Evolutionary conservation across 352 stramenopile species (phyloP).

Genomic region (Phytophthora hybrid): DNA sequence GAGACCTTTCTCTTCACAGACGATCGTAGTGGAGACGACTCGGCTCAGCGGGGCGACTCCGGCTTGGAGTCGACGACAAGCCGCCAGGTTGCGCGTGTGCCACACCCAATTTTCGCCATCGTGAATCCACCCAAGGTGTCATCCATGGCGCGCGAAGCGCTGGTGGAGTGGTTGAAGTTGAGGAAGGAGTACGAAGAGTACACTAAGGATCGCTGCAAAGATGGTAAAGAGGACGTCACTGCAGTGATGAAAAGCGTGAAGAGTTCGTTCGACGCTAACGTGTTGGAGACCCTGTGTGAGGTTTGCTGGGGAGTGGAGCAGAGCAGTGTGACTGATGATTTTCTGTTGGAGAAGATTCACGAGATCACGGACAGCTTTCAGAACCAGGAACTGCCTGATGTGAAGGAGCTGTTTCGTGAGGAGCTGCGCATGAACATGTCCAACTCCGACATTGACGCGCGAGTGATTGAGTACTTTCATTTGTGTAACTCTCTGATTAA

Average conservation of each 20-base stretch:
- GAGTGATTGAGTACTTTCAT: not conserved
- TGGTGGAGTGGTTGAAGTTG: constrained; percentile 22
- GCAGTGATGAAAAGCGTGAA: constrained; percentile 24
- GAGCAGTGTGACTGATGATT: constrained; percentile 17
- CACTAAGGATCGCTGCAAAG: constrained; percentile 18
- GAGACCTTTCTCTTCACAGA: not conserved
- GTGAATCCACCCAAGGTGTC: constrained; percentile 15
- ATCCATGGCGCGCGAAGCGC: constrained; percentile 16
- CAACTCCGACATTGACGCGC: not conserved
- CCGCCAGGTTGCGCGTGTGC: no score
- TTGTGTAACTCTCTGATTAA: not conserved
- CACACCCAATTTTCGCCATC: constrained; percentile 19
- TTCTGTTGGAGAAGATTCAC: constrained; percentile 3
- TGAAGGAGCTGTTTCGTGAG: not conserved
- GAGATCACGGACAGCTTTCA: constrained; percentile 19
- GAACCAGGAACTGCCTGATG: constrained; percentile 16
- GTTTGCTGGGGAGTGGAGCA: constrained; percentile 16
- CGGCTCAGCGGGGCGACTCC: not conserved
- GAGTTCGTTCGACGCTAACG: constrained; percentile 17
- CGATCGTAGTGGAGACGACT: not conserved
- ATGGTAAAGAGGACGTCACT: constrained; percentile 20
- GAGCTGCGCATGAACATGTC: not conserved
- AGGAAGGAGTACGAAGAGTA: constrained; percentile 25
- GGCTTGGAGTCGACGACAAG: no score
- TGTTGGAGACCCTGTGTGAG: constrained; percentile 26